Conservation (phyloP, 2,329 filamentous ascomycete species). For the Beauveria pseudobassiana region DNA sequence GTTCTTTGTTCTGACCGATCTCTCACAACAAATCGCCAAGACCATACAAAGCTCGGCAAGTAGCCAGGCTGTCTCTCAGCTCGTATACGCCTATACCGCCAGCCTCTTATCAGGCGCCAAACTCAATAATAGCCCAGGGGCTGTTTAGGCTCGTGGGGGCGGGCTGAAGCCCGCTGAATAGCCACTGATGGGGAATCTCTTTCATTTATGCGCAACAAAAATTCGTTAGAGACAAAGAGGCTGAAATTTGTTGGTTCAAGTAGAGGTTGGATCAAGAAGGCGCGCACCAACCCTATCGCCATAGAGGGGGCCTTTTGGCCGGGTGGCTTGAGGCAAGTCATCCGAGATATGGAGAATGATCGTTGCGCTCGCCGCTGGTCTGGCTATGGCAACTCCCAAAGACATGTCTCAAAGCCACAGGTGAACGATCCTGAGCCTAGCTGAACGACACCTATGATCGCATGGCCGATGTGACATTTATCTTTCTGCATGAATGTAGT, state of each 20-base stretch:
- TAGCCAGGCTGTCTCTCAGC: neutral
- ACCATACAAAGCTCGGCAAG: no score
- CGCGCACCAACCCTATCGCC: neutral
- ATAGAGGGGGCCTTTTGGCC: neutral
- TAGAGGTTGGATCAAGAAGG: neutral
- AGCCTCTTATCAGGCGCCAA: no score
- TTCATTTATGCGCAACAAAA: neutral
- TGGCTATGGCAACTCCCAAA: neutral
- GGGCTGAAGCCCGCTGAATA: neutral
- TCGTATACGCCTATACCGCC: neutral
- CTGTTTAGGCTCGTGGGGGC: neutral
- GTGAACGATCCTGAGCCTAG: neutral
- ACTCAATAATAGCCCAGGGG: no score
- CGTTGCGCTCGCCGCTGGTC: neutral
- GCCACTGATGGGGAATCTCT: neutral
- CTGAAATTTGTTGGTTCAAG: neutral
- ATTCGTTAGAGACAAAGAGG: neutral
- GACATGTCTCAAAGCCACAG: constrained; percentile 4
- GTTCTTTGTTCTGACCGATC: neutral
- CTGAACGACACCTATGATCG: neutral
- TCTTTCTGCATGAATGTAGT: no score
- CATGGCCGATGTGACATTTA: no score
- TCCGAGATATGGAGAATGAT: neutral
- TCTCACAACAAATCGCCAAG: neutral
- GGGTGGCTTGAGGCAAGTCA: neutral